phyloP scores from a whole-genome alignment of 2,329 filamentous ascomycete genomes.

The Aspergillus puulaauensis region DNA sequence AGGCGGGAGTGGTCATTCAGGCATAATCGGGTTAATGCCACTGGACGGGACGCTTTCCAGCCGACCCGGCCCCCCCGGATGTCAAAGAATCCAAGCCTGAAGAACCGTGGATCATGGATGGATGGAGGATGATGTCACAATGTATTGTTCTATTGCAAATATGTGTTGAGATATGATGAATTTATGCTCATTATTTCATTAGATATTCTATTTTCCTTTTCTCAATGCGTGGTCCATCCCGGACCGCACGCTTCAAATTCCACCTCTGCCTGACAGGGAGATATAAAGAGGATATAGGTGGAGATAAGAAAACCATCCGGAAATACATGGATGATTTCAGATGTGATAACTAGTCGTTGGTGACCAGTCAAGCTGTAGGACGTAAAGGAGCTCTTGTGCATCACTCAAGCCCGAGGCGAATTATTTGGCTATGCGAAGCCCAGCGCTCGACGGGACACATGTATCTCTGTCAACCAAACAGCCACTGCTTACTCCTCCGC shows the following conservation, averaged over 20 bases:
- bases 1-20: not conserved
- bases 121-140: slow-evolving; percentile 6
- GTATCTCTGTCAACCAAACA: not conserved
- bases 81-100: not conserved
- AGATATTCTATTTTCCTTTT: slow-evolving; percentile 3
- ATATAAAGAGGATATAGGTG: not conserved
- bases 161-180: not conserved
- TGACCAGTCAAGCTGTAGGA: not conserved
- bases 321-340: not conserved
- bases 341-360: not conserved
- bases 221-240: not conserved
- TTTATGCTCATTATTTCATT: slow-evolving; percentile 7
- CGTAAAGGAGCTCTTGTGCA: not conserved
- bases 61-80: not conserved
- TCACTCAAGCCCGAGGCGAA: not conserved
- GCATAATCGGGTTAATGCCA: not conserved
- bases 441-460: not conserved
- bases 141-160: not conserved
- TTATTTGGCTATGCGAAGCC: not conserved
- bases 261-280: not conserved
- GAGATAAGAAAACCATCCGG: not conserved
- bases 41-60: not conserved
- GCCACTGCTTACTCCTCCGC: slow-evolving; percentile 58
- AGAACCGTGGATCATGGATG: not conserved
- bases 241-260: not conserved